A percentile compares a stretch with the other conserved stretches of the same genome.
Evolutionary conservation across 495 filamentous ascomycete genomes (phyloP).

Genomic region (Jackrogersella minutella): DNA sequence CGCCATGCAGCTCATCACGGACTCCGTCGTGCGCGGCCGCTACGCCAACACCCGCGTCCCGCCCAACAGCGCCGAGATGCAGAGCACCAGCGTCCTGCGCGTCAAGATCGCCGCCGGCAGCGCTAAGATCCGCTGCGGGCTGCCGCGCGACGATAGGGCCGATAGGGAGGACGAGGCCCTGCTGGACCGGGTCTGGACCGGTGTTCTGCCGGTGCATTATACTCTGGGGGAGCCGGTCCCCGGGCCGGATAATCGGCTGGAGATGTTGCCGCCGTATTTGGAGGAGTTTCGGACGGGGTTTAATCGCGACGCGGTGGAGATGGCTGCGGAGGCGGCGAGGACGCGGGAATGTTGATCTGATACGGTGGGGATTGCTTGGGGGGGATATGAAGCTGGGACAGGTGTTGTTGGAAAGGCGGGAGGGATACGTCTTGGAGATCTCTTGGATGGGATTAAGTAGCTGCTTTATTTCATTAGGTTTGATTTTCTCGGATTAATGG

Average conservation of each 20-base stretch:
- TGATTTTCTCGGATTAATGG: too few species aligned
- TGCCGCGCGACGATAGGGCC: slow-evolving; percentile 72
- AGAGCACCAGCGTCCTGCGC: slow-evolving; percentile 75
- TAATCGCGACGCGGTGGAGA: slow-evolving; percentile 61
- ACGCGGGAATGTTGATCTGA: too few species aligned
- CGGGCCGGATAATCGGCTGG: slow-evolving; percentile 65
- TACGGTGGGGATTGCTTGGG: background rate
- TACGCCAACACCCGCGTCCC: slow-evolving; percentile 77
- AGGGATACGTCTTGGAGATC: background rate
- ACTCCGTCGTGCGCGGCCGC: slow-evolving; percentile 71
- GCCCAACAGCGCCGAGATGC: slow-evolving; percentile 78
- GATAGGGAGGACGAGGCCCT: slow-evolving; percentile 72
- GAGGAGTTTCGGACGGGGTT: slow-evolving; percentile 60
- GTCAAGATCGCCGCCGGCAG: slow-evolving; percentile 75
- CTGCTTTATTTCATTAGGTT: too few species aligned
- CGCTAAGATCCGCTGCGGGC: slow-evolving; percentile 78
- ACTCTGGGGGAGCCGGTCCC: slow-evolving; percentile 73
- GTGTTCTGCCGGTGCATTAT: slow-evolving; percentile 79
- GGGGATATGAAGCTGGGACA: too few species aligned
- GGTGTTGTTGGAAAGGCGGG: background rate
- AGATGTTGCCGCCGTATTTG: slow-evolving; percentile 70
- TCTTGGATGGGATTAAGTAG: background rate
- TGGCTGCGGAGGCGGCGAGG: slow-evolving; percentile 60
- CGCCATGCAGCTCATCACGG: slow-evolving; percentile 84
- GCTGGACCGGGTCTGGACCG: slow-evolving; percentile 73